Evolutionary conservation across 2,329 filamentous ascomycete genomes (phyloP).

Genomic region (Ophiostoma sp.): DNA sequence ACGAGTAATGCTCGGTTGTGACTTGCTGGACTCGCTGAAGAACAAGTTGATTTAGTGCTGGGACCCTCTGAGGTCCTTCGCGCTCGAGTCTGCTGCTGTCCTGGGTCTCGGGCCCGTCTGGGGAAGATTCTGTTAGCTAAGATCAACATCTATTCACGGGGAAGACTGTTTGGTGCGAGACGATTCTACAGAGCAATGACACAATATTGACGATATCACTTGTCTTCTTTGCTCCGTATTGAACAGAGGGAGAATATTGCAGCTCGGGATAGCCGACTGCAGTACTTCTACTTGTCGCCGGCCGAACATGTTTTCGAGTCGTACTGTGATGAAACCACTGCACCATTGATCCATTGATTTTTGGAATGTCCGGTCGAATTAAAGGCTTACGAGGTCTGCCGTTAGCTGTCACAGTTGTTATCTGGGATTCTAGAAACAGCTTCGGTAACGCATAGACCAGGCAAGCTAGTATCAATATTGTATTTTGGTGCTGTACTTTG

Average conservation of each 20-base stretch:
- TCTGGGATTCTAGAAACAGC: slow-evolving; percentile 3
- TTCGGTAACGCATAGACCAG: slow-evolving; percentile 8
- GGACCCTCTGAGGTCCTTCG: not conserved
- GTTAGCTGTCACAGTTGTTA: not conserved
- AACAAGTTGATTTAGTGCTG: not conserved
- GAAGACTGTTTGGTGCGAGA: not conserved
- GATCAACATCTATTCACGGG: not conserved
- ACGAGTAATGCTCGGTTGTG: not conserved
- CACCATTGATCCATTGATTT: not conserved
- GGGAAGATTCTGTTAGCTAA: slow-evolving; percentile 10
- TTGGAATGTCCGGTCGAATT: not conserved
- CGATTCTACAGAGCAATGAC: not conserved
- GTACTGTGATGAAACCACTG: not conserved
- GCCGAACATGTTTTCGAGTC: not conserved
- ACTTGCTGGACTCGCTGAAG: not conserved
- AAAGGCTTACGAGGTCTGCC: not conserved
- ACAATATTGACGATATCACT: not conserved
- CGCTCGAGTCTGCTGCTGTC: not conserved
- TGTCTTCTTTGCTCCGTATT: too few species aligned
- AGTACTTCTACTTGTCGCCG: too few species aligned
- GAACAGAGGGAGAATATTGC: too few species aligned
- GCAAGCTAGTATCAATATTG: not conserved
- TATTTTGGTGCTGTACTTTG: not conserved
- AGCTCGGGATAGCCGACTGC: not conserved
- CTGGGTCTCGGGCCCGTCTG: not conserved